Evolutionary conservation across 768 basidiomycete species (phyloP), one percentile per base, ranked within the genome.

Genomic region (Lentinula sp.): DNA sequence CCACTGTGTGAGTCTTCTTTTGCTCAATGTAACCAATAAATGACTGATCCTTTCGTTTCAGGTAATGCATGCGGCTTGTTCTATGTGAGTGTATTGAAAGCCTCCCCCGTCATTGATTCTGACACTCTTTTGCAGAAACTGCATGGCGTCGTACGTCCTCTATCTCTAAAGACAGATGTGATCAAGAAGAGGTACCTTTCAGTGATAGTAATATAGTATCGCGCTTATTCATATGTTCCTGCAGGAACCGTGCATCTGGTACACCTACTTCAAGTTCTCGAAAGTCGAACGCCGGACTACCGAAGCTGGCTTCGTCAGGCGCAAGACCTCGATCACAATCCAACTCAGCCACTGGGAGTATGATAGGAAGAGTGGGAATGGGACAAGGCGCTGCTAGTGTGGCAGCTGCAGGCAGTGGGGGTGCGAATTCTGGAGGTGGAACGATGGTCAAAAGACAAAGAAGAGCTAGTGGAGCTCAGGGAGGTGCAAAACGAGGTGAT

Each of bases 81-180:
- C 79, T 95, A 84, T 76, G 91, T 93, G 71, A 81, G 89, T 86
- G 8, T 37, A 37, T 39, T 50, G 31, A 23, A 63, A 61, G 45
- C 56, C 46, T 43, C 23, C n/a, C 1, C 18, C 52, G 40, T 57
- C 63, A 53, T 56, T 57, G 42, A 59, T 21, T 53, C 28, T 60
- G 46, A 48, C n/a, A n/a, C 51, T n/a, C 34, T 66, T 57, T 40
- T 60, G 39, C 66, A 95, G 92, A 98, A 98, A 86, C 77, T 98
- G 42, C 96, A 98, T 68, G 94, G 94, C 51, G 95, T 98, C 54
- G 91, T 95, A 5, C 84, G 96, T 58, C 96, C 96, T 7, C 77
- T 96, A 64, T 95, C 94, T 42, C 82, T 98, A 63, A 97, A 97
- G 82, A 98, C 95, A 46, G 93, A 98, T 71, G 89, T 95, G 50